Base-by-base conservation (phyloP, 2,329 filamentous ascomycete genomes). In the Leptographium wingfieldii region DNA sequence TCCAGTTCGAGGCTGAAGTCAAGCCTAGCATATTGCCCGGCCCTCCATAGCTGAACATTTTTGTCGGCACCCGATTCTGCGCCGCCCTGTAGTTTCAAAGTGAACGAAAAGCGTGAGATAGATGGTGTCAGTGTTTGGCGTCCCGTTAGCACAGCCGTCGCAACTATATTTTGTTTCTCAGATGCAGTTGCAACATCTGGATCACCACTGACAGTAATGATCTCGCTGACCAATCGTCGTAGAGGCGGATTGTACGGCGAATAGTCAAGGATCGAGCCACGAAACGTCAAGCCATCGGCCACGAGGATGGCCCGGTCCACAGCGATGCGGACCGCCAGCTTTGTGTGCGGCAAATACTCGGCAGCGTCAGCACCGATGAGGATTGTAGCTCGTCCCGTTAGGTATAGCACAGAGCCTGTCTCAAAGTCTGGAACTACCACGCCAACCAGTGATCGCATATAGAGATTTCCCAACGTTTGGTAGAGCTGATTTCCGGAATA, bases 191-290 rank as follows among this genome's bases (percentile, higher is more conserved):
- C 38, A 40, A 9, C 38, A 40, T 40, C 38, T 40, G 38, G 38
- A 40, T 40, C 38, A 14, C 38, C 38, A 40, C 38, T 14, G 14
- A 31, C 29, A 58, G 59, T 3, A 43, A 40, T 58, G 2, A 43
- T 2, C 69, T 95, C 89, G 5, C 73, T 74, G 0, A 78, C 70
- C 1, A 94, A 77, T 38, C 79, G 81, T 2, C 89, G 80, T 0
- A 92, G 77, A 0, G 80, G 77, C 0, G 90, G 90, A 69, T 92
- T 95, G 67, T 95, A 95, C 0, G 90, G 90, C 6, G 86, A 90
- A 59, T 74, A 77, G 55, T 85, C 80, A 2, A 80, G 77, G 0
- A 73, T 65, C 0, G 68, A 69, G 3, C 87, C 88, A 38, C 85
- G 79, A 69, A 95, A 90, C 0, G 85, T 75, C 2, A 95, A 76